phyloP scores from a whole-genome alignment of 371 early-diverging fungal species.

The Apophysomyces ossiformis region DNA sequence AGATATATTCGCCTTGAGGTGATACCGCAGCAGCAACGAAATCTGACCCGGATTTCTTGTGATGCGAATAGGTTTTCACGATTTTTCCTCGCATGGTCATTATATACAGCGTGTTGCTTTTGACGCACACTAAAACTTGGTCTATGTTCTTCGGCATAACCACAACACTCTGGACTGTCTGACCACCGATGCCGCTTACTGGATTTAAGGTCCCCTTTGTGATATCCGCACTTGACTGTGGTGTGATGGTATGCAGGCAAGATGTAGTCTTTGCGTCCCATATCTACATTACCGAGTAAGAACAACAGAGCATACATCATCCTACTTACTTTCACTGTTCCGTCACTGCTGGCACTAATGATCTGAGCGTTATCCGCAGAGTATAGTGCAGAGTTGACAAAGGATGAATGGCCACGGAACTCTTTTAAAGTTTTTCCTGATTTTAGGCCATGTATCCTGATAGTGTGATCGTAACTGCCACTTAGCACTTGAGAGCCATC shows the following conservation, averaged over 20 bases:
- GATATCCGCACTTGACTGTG: conserved; percentile 26
- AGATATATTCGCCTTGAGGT: conserved; percentile 77
- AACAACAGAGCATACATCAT: neutral
- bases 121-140: conserved; percentile 72
- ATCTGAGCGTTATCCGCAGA: conserved; percentile 69
- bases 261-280: conserved; percentile 75
- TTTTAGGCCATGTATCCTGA: conserved; percentile 88
- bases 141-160: conserved; percentile 59
- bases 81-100: conserved; percentile 65
- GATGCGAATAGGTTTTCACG: conserved; percentile 44
- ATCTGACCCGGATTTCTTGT: conserved; percentile 51
- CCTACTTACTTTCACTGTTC: conserved; percentile 74
- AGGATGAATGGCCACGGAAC: conserved; percentile 91
- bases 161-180: conserved; percentile 30
- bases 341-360: conserved; percentile 86
- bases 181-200: conserved; percentile 24
- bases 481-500: conserved; percentile 84
- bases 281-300: conserved; percentile 48
- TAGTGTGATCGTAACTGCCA: conserved; percentile 80
- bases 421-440: conserved; percentile 89
- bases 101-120: conserved; percentile 66
- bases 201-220: conserved; percentile 22
- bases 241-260: conserved; percentile 52
- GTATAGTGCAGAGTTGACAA: conserved; percentile 83
- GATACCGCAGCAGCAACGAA: conserved; percentile 70